phyloP scores from a whole-genome alignment of 2,329 filamentous ascomycete species.

The Botryosphaeria dothidea region DNA sequence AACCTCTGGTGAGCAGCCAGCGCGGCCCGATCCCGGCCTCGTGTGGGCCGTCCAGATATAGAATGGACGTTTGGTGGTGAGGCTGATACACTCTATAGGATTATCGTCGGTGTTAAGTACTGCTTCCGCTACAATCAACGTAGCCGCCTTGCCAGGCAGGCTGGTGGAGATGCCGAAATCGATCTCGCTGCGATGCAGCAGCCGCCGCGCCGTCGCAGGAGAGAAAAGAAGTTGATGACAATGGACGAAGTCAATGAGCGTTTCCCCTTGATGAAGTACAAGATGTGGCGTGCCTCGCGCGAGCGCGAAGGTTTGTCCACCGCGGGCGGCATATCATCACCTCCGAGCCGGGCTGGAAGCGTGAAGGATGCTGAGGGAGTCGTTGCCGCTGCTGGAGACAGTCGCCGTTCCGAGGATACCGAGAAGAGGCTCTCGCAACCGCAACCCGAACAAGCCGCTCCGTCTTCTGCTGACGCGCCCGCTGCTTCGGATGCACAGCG shows the following conservation, averaged over 20 bases:
- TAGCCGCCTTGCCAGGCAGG: slow-evolving; percentile 75
- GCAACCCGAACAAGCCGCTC: background rate
- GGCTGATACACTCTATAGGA: slow-evolving; percentile 60
- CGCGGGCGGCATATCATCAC: slow-evolving; percentile 73
- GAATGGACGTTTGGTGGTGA: background rate
- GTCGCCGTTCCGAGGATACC: slow-evolving; percentile 29
- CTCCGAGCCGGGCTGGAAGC: slow-evolving; percentile 72
- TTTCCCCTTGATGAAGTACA: slow-evolving; percentile 95
- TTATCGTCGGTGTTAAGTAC: slow-evolving; percentile 99
- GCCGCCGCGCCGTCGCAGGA: slow-evolving; percentile 80
- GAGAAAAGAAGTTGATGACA: slow-evolving; percentile 98
- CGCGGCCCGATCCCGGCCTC: background rate
- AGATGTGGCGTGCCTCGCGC: slow-evolving; percentile 83
- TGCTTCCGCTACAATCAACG: slow-evolving; percentile 98
- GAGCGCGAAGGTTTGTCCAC: slow-evolving; percentile 82
- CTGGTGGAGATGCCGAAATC: slow-evolving; percentile 80
- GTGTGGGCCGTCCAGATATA: background rate
- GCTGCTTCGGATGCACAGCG: slow-evolving; percentile 23
- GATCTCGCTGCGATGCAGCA: slow-evolving; percentile 82
- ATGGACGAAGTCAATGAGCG: slow-evolving; percentile 99
- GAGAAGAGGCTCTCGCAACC: slow-evolving; percentile 13
- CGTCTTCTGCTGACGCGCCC: slow-evolving; percentile 1
- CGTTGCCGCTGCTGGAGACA: slow-evolving; percentile 31
- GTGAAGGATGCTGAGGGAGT: slow-evolving; percentile 63
- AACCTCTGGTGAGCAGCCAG: slow-evolving; percentile 80